Evolutionary conservation across 2,329 filamentous ascomycete species (phyloP).

Genomic region (Lasiodiplodia gonubiensis): DNA sequence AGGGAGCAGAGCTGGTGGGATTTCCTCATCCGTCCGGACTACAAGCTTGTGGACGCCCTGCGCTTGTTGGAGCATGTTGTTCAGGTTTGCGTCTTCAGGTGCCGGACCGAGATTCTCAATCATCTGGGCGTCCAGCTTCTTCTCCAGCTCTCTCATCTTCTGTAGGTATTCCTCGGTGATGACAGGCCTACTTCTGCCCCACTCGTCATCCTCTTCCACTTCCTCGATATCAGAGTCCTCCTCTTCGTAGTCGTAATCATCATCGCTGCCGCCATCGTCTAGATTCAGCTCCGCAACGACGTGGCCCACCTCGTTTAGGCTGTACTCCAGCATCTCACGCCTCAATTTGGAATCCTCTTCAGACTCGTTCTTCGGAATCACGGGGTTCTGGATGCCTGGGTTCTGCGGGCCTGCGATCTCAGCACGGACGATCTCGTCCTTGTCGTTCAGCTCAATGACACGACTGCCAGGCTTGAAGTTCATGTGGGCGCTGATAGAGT

Average conservation of each 20-base stretch:
- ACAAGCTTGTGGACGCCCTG: slow-evolving; percentile 24
- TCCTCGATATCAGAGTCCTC: slow-evolving; percentile 56
- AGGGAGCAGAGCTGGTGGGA: slow-evolving; percentile 22
- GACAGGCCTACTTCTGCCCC: slow-evolving; percentile 72
- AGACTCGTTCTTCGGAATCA: slow-evolving; percentile 76
- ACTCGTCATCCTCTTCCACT: slow-evolving; percentile 74
- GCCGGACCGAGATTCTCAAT: slow-evolving; percentile 64
- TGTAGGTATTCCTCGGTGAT: slow-evolving; percentile 76
- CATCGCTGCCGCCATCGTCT: slow-evolving; percentile 68
- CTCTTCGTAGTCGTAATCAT: slow-evolving; percentile 51
- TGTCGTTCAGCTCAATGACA: slow-evolving; percentile 52
- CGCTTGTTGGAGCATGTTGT: slow-evolving; percentile 32
- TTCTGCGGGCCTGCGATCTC: slow-evolving; percentile 33
- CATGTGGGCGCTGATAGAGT: not conserved
- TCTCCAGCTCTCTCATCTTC: slow-evolving; percentile 85
- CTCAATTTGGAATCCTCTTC: slow-evolving; percentile 80
- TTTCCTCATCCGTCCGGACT: slow-evolving; percentile 20
- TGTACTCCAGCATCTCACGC: slow-evolving; percentile 88
- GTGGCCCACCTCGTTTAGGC: slow-evolving; percentile 83
- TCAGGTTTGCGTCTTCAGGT: slow-evolving; percentile 45
- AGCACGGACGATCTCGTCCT: slow-evolving; percentile 47
- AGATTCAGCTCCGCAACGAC: slow-evolving; percentile 92
- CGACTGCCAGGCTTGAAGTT: slow-evolving; percentile 43
- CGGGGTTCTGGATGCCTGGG: slow-evolving; percentile 51
- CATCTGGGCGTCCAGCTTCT: slow-evolving; percentile 68